Evolutionary conservation across 192 early-diverging fungal species (phyloP).

Genomic region (Backusella luteola): DNA sequence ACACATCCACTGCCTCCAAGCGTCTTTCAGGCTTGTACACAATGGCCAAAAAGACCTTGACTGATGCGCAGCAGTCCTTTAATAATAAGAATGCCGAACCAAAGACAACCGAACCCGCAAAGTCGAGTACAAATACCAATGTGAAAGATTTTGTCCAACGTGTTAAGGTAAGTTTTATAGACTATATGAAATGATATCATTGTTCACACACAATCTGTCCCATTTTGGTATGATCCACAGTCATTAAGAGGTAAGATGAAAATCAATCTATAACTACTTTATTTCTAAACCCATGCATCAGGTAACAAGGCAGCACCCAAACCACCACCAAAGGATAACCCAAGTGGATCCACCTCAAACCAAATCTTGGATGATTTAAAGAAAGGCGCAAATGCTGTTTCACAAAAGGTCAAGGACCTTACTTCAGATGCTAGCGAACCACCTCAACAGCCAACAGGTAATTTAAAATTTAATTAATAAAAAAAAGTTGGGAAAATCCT

Average conservation of each 20-base stretch:
- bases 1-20: background rate
- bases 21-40: background rate
- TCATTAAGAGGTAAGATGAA: background rate
- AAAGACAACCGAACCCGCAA: background rate
- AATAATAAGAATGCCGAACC: background rate
- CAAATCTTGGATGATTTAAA: background rate
- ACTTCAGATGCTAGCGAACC: background rate
- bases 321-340: background rate
- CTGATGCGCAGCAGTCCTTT: background rate
- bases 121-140: background rate
- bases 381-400: background rate
- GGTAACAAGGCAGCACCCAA: background rate
- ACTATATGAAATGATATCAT: background rate
- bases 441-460: background rate
- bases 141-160: constrained; percentile 5
- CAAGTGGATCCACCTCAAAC: constrained; percentile 1
- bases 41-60: background rate
- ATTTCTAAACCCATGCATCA: background rate
- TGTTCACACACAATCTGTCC: background rate
- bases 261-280: too few species aligned
- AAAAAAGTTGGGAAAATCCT: background rate
- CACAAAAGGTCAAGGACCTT: background rate
- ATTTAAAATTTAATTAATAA: background rate
- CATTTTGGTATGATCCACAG: background rate
- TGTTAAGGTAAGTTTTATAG: background rate